Conservation (phyloP, 2,329 filamentous ascomycete genomes). For the Sarocladium oryzae region DNA sequence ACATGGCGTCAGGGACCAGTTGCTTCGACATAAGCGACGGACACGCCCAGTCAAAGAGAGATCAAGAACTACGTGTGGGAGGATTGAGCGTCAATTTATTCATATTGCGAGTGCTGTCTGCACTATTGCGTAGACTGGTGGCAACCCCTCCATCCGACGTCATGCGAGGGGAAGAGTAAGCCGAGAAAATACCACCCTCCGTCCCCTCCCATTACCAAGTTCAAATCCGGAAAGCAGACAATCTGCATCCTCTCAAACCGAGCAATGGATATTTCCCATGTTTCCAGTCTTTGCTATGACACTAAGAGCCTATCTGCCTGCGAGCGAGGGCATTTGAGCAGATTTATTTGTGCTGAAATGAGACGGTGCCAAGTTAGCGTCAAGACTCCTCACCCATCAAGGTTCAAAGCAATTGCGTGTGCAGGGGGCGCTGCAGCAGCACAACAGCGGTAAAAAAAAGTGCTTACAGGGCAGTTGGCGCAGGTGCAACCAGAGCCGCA, state of each 20-base stretch:
- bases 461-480: slow-evolving; percentile 33
- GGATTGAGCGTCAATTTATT: not conserved
- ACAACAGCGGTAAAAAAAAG: not conserved
- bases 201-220: not conserved
- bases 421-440: not conserved
- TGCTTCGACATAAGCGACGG: no score
- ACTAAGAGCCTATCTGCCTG: no score
- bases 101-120: not conserved
- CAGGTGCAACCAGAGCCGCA: slow-evolving; percentile 37
- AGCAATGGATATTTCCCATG: not conserved
- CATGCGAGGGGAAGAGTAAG: not conserved
- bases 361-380: not conserved
- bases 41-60: no score
- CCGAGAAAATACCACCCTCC: not conserved
- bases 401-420: not conserved
- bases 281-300: not conserved
- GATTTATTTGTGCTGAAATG: slow-evolving; percentile 15
- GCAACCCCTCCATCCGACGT: slow-evolving; percentile 1
- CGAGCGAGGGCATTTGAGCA: no score
- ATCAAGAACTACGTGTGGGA: no score
- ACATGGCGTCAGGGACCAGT: no score
- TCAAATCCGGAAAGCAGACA: not conserved
- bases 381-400: not conserved
- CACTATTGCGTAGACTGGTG: not conserved
- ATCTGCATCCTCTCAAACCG: not conserved